Evolutionary conservation across 2,329 filamentous ascomycete species (phyloP), one percentile per base, ranked within the genome.

Genomic region (Capronia americana): DNA sequence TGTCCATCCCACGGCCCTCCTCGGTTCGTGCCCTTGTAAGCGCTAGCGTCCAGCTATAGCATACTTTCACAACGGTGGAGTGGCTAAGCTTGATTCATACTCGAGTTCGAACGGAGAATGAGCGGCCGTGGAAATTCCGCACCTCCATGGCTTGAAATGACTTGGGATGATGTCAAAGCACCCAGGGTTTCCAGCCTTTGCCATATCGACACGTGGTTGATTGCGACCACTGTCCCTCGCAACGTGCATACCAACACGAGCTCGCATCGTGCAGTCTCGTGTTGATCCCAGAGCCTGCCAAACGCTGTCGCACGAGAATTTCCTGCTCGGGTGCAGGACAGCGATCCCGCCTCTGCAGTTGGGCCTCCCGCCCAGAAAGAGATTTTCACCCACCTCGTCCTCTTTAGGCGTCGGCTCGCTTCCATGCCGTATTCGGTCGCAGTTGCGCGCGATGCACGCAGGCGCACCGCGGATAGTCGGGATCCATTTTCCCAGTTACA

Each of bases 321-420:
- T 14, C 24, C 50, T 23, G n/a, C 59, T 51, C 20, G n/a, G 32
- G 17, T 32, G 57, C 61, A 53, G 50, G 44, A 57, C 30, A 24
- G 41, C 23, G n/a, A 63, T 34, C 54, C 53, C 20, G 30, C 32
- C 48, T 51, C 51, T 61, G 58, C 58, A 61, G 28, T 61, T 41
- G 63, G 66, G 66, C 66, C 66, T 44, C 66, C 66, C 63, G 58
- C 66, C 63, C 50, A 68, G 66, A 60, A 46, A 51, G 48, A 28
- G 28, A 14, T n/a, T 23, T 34, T n/a, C 26, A 41, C 51, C 50
- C 26, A 46, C 38, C 46, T 44, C n/a, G 57, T 34, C 38, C 46
- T 23, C n/a, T 60, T 30, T 20, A n/a, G 50, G 51, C 10, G 56
- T 44, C 23, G 23, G 26, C 20, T 54, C 11, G 20, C 41, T 41